Base-by-base conservation (phyloP, 2,329 filamentous ascomycete genomes). In the Curvularia lunata region DNA sequence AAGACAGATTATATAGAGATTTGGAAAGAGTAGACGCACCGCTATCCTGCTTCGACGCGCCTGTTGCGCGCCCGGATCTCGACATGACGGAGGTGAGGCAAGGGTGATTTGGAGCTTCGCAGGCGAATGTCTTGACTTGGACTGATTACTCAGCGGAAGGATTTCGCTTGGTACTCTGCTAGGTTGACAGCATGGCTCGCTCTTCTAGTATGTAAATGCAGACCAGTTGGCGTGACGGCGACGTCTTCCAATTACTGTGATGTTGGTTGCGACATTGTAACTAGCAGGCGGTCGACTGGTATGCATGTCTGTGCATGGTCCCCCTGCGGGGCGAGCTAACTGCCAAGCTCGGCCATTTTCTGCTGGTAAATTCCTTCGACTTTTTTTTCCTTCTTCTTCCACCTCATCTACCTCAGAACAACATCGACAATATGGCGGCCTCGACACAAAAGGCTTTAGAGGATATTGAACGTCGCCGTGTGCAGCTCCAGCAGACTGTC, bases 401-500 rank as follows among this genome's bases (percentile, higher is more conserved):
- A 48, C 42, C 57, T 59, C 58, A 30, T 38, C 28, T 41, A 50
- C 57, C 37, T 45, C 40, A 41, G 38, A 25, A 52, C 48, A 30
- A 49, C 43, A 49, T 40, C 52, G 37, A 43, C 47, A 52, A 34
- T 30, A 74, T 75, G 73, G 66, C 71, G 10, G 66, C 62, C 16
- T 56, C 68, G 6, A 60, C 63, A 21, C 63, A 78, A 51, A 82
- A 85, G 64, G 83, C 83, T 52, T 83, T 92, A 49, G 79, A 85
- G 43, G 85, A 88, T 69, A 84, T 96, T 41, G 92, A 96, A 75
- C 85, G 85, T 60, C 91, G 94, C 71, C 86, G 91, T 16, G 81
- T 85, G 64, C 84, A 88, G 59, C 87, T 98, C 7, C 91, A 97
- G 75, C 84, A 87, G 37, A 92, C 89, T 63, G 84, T 96, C 46